Base-by-base conservation (phyloP, 2,329 filamentous ascomycete genomes). In the Colletotrichum echinochloae region DNA sequence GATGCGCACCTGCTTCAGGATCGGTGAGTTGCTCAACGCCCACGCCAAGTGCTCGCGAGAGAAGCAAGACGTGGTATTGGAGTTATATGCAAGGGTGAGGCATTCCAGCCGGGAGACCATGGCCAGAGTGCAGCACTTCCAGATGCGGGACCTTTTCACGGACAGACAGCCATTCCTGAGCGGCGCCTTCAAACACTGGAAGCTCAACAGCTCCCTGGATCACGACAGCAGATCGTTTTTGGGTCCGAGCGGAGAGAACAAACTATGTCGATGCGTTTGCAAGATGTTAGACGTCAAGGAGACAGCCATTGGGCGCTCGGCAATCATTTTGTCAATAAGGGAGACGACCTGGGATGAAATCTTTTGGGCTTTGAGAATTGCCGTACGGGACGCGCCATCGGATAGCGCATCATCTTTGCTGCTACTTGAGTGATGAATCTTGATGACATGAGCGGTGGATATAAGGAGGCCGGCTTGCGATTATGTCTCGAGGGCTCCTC, bases 81-180 rank as follows among this genome's bases (percentile, higher is more conserved):
- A 92, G 76, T 78, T 93, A 0, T 93, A 90, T 75, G 89, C 89
- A 4, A 84, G 88, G 33, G 87, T 92, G 2, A 81, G 82, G 1
- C 84, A 83, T 61, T 91, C 90, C 0, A 85, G 81, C 64, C 85
- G 90, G 0, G 87, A 90, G 66, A 78, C 80, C 16, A 78, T 81
- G 8, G 74, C 76, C 9, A 81, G 77, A 26, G 88, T 84, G 72
- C 90, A 93, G 75, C 82, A 88, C 65, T 92, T 93, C 72, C 84
- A 88, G n/a, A 87, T 93, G 60, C 82, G 83, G 48, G 90, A 92
- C 74, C 77, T 93, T 0, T 90, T 89, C 73, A 87, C 88, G 70
- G 84, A 88, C 26, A 83, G 82, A 14, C 85, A 86, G 6, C 90
- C 89, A 0, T 87, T 86, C 28, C 55, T 71, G 6, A 52, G 41